Percentiles rank a stretch among this genome's conserved stretches.
phyloP scores from a whole-genome alignment of 2,329 filamentous ascomycete species.

The Bipolaris zeicola region DNA sequence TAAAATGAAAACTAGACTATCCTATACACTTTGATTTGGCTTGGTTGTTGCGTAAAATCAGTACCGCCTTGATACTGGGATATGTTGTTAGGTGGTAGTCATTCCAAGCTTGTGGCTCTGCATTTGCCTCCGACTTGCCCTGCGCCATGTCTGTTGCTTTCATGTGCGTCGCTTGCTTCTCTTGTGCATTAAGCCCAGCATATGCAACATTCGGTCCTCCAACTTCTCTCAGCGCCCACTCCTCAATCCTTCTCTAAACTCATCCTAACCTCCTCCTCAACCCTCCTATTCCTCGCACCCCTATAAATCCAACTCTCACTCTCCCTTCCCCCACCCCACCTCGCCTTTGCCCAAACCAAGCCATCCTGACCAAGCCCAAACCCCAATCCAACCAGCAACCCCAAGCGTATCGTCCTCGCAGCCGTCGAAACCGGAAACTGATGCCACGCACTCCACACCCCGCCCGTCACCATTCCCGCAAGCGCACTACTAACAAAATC shows the following conservation, averaged over 20 bases:
- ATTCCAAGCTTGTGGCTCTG: background rate
- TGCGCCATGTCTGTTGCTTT: background rate
- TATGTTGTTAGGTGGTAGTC: background rate
- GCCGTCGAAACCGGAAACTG: constrained; percentile 72
- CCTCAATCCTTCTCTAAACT: constrained; percentile 12
- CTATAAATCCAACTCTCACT: constrained; percentile 52
- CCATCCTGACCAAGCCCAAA: constrained; percentile 84
- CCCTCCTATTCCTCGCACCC: constrained; percentile 46
- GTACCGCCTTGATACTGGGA: background rate
- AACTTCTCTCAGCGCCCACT: too few relatives aligned
- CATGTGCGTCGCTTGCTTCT: background rate
- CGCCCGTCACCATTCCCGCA: constrained; percentile 82
- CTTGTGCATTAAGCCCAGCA: background rate
- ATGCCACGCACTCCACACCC: constrained; percentile 84
- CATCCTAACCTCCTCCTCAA: constrained; percentile 10
- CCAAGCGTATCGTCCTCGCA: constrained; percentile 72
- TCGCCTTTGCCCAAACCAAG: constrained; percentile 70
- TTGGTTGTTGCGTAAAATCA: background rate
- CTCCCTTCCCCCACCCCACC: constrained; percentile 61
- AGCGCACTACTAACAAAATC: constrained; percentile 83
- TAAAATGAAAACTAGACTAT: background rate
- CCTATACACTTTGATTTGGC: background rate
- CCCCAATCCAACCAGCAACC: constrained; percentile 75
- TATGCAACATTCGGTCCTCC: too few relatives aligned
- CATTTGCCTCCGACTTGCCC: background rate